Conservation (phyloP, 768 basidiomycete genomes). For the Punctularia strigosozonata region DNA sequence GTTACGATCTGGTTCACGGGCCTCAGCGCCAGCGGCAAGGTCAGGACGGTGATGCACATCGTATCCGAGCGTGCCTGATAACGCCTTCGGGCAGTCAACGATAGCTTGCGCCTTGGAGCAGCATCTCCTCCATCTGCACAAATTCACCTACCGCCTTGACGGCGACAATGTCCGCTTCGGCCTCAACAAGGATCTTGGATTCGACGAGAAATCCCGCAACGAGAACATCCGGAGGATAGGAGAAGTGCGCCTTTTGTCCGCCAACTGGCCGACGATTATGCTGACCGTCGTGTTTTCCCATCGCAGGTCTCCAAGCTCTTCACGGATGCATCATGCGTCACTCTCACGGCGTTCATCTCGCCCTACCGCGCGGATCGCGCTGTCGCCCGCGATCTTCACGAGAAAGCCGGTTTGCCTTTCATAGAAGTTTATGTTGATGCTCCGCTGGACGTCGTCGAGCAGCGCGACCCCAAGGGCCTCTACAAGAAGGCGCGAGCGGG, state of each 20-base stretch:
- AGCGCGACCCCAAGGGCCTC: conserved; percentile 92
- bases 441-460: conserved; percentile 77
- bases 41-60: conserved; percentile 16
- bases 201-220: conserved; percentile 82
- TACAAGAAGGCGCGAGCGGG: conserved; percentile 95
- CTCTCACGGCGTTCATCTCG: conserved; percentile 95
- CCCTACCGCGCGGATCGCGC: conserved; percentile 87
- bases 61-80: background rate
- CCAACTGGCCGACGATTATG: conserved; percentile 1
- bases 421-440: conserved; percentile 95
- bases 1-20: conserved; percentile 96
- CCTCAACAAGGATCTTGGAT: conserved; percentile 92
- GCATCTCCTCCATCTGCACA: conserved; percentile 77
- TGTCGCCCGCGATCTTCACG: conserved; percentile 74
- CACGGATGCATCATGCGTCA: conserved; percentile 74
- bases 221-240: conserved; percentile 97
- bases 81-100: conserved; percentile 54
- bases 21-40: conserved; percentile 91
- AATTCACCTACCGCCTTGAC: conserved; percentile 86
- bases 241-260: conserved; percentile 44
- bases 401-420: conserved; percentile 62
- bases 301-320: conserved; percentile 90
- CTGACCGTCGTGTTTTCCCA: conserved; percentile 4
- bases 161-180: conserved; percentile 96
- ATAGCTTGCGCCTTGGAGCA: conserved; percentile 96